phyloP scores from a whole-genome alignment of 176 grass and related monocot genomes.

The Juncus inflexus region DNA sequence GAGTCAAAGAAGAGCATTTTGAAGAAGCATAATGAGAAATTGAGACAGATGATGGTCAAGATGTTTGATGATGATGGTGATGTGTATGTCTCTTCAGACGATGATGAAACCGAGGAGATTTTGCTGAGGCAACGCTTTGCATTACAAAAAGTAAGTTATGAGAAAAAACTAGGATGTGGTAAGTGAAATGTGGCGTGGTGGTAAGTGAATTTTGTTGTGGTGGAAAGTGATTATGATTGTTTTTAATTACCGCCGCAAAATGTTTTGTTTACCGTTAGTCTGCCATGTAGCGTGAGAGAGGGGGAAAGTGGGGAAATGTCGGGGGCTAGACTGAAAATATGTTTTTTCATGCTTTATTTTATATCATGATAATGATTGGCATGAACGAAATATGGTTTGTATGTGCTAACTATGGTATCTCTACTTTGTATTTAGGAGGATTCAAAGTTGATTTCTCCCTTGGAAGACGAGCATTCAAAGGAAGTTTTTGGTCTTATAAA shows the following conservation, averaged over 20 bases:
- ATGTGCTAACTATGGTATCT: slow-evolving; percentile 15
- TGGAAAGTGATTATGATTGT: too few species aligned
- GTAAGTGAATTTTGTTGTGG: too few species aligned
- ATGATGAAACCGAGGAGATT: slow-evolving; percentile 80
- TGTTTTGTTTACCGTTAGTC: too few species aligned
- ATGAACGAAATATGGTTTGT: not conserved
- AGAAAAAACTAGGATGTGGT: too few species aligned
- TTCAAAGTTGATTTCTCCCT: slow-evolving; percentile 43
- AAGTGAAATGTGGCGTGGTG: too few species aligned
- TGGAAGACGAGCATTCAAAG: slow-evolving; percentile 72
- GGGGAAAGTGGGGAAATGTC: too few species aligned
- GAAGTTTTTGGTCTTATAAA: slow-evolving; percentile 97
- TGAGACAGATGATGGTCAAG: slow-evolving; percentile 73
- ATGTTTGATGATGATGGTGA: slow-evolving; percentile 87
- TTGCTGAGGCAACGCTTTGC: slow-evolving; percentile 56
- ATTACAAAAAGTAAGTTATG: slow-evolving; percentile 45
- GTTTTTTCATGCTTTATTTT: too few species aligned
- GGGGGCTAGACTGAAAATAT: too few species aligned
- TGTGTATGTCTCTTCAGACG: slow-evolving; percentile 73
- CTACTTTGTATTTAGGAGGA: slow-evolving; percentile 34
- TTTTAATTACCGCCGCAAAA: too few species aligned
- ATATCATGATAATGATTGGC: too few species aligned
- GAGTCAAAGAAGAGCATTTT: slow-evolving; percentile 39
- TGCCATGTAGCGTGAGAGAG: too few species aligned
- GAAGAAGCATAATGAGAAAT: slow-evolving; percentile 57